phyloP scores from a whole-genome alignment of 2,329 filamentous ascomycete genomes.

The Epichloe glyceriae region DNA sequence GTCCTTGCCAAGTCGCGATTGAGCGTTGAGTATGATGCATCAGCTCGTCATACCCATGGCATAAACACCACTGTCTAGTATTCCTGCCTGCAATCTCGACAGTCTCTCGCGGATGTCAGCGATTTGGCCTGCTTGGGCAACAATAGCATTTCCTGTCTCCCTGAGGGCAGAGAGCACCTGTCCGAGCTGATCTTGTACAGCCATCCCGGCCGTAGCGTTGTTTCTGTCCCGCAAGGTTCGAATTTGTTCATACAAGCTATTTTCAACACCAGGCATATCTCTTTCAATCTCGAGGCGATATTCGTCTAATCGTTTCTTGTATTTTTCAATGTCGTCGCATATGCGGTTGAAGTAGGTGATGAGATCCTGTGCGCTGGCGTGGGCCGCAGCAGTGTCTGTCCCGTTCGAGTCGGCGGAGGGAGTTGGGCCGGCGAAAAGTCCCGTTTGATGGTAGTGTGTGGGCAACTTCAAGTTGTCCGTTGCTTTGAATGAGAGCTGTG shows the following conservation, averaged over 20 bases:
- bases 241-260: slow-evolving; percentile 32
- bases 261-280: slow-evolving; percentile 34
- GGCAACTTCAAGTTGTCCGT: slow-evolving; percentile 65
- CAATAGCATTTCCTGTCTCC: slow-evolving; percentile 27
- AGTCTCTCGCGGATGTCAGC: slow-evolving; percentile 29
- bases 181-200: slow-evolving; percentile 25
- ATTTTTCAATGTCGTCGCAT: slow-evolving; percentile 29
- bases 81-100: slow-evolving; percentile 27
- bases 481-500: slow-evolving; percentile 57
- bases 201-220: slow-evolving; percentile 10
- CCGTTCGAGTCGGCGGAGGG: slow-evolving; percentile 16
- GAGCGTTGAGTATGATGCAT: not conserved
- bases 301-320: slow-evolving; percentile 29
- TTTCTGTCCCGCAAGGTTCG: slow-evolving; percentile 22
- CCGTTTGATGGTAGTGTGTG: slow-evolving; percentile 36
- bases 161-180: slow-evolving; percentile 25
- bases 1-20: not conserved
- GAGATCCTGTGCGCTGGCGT: slow-evolving; percentile 27
- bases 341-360: slow-evolving; percentile 33
- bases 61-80: slow-evolving; percentile 25
- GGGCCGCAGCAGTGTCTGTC: slow-evolving; percentile 21
- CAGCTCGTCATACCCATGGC: slow-evolving; percentile 19
- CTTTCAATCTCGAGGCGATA: slow-evolving; percentile 33
- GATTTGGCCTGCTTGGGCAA: slow-evolving; percentile 29
- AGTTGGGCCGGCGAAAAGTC: slow-evolving; percentile 26